phyloP scores from a whole-genome alignment of 495 filamentous ascomycete species.

The Chaetomidium leptoderma region DNA sequence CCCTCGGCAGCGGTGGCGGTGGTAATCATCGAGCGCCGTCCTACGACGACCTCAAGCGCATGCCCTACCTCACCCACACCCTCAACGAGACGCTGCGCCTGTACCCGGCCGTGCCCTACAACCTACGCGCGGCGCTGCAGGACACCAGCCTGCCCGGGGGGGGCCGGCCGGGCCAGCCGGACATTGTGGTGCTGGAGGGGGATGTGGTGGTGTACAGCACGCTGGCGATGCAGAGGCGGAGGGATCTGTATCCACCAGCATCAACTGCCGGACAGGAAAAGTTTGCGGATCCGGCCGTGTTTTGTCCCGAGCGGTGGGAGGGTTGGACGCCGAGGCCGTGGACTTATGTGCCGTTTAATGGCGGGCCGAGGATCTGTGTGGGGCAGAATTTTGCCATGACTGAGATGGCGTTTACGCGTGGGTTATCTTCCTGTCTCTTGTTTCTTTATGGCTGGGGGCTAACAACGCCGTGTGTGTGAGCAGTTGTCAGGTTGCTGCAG shows the following conservation, averaged over 20 bases:
- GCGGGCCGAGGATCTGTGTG: constrained; percentile 52
- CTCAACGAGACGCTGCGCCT: constrained; percentile 49
- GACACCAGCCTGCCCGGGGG: constrained; percentile 30
- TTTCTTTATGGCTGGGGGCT: not conserved
- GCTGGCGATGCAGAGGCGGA: constrained; percentile 50
- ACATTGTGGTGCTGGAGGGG: constrained; percentile 36
- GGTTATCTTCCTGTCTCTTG: not conserved
- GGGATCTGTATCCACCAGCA: constrained; percentile 46
- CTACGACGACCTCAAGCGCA: constrained; percentile 39
- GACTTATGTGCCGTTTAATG: constrained; percentile 59
- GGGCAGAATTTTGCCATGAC: constrained; percentile 56
- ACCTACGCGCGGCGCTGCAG: constrained; percentile 41
- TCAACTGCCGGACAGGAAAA: constrained; percentile 13
- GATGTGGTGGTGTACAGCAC: constrained; percentile 42
- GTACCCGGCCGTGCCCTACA: constrained; percentile 50
- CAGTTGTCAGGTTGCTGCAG: constrained; percentile 57
- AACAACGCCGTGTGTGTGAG: too few species aligned
- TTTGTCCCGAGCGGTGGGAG: constrained; percentile 55
- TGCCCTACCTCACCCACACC: constrained; percentile 39
- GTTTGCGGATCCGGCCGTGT: constrained; percentile 48
- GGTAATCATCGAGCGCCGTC: too few species aligned
- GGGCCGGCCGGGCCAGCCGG: constrained; percentile 23
- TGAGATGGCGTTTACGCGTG: constrained; percentile 42
- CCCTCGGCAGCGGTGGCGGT: constrained; percentile 27
- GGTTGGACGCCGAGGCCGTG: constrained; percentile 52